Base-by-base conservation (phyloP, 2,329 filamentous ascomycete species). In the Colletotrichum magnum region DNA sequence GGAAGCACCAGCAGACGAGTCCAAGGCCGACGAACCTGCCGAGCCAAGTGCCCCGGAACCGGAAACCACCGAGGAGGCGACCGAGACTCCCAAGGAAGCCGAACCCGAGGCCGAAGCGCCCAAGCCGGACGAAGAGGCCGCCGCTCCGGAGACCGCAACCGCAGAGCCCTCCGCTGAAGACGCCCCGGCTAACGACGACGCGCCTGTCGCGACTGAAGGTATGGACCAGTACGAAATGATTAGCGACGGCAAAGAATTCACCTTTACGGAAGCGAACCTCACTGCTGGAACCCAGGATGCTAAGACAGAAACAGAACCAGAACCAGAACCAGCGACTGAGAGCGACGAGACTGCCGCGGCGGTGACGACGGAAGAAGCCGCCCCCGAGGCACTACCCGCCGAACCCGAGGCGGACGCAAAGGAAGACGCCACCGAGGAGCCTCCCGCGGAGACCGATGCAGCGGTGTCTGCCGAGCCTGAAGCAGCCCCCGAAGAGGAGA, bases 171-270 rank as follows among this genome's bases (percentile, higher is more conserved):
- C 32, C 36, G 12, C 32, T 12, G 51, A 67, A n/a, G 36, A 61
- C 2, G 52, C 39, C 26, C 4, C 60, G 18, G 16, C 64, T 16
- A 36, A 60, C 9, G 36, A 60, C 9, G 61, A 56, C 16, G 50
- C 32, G 43, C 28, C 39, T 21, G 28, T 66, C 24, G 56, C 62
- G 36, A 52, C 62, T 43, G 66, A 69, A 69, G 66, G 66, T 69
- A 69, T 69, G 66, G 56, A 69, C 36, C 41, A 47, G 54, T 69
- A 69, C 36, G 56, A 60, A 60, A 56, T 69, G 39, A 69, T 66
- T 10, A 60, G 66, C 52, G 66, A 69, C 50, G 66, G 66, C 66
- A 69, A 69, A 60, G 62, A 59, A 59, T 60, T 45, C 16, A 69
- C 26, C 36, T 60, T 69, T 45, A 50, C 54, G 41, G 50, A 28